Percentiles rank a stretch among this genome's conserved stretches.
phyloP scores from a whole-genome alignment of 2,329 filamentous ascomycete species.

The Trichoderma citrinoviride region DNA sequence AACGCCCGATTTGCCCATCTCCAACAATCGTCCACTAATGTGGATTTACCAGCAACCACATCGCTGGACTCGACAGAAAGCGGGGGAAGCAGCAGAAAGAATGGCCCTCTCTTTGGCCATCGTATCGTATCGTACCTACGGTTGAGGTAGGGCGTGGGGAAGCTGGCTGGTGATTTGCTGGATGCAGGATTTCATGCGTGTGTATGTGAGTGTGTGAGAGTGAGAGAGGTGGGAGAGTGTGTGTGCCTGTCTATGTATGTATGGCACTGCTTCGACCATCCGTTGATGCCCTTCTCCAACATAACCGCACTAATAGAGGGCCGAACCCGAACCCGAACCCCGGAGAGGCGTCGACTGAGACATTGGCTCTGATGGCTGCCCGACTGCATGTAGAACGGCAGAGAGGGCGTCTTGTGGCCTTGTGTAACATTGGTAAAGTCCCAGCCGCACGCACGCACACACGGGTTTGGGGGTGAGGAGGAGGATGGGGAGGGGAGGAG shows the following conservation, averaged over 20 bases:
- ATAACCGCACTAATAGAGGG: not conserved
- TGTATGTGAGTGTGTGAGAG: too few species aligned
- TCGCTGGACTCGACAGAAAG: constrained; percentile 3
- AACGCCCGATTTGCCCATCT: not conserved
- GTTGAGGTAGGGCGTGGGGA: not conserved
- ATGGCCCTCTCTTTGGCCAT: not conserved
- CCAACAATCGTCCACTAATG: not conserved
- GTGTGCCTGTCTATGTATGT: too few species aligned
- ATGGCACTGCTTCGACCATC: not conserved
- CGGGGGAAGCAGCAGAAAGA: constrained; percentile 12
- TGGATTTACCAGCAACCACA: not conserved
- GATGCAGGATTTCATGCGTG: not conserved
- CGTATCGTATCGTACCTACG: too few species aligned
- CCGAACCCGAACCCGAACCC: not conserved
- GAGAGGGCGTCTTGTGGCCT: not conserved
- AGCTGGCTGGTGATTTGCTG: not conserved
- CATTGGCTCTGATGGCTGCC: constrained; percentile 12
- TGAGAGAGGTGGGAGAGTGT: too few species aligned
- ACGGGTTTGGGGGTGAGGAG: too few species aligned
- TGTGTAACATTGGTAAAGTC: constrained; percentile 6
- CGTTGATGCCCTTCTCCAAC: not conserved
- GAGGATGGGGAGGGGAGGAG: not conserved
- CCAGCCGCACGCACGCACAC: not conserved
- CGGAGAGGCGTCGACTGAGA: not conserved
- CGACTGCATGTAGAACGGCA: not conserved